These are phyloP conservation scores for Fusarium begoniae DNA, from an alignment of 2,329 filamentous ascomycete species.

Conservation along the genomic window DNA sequence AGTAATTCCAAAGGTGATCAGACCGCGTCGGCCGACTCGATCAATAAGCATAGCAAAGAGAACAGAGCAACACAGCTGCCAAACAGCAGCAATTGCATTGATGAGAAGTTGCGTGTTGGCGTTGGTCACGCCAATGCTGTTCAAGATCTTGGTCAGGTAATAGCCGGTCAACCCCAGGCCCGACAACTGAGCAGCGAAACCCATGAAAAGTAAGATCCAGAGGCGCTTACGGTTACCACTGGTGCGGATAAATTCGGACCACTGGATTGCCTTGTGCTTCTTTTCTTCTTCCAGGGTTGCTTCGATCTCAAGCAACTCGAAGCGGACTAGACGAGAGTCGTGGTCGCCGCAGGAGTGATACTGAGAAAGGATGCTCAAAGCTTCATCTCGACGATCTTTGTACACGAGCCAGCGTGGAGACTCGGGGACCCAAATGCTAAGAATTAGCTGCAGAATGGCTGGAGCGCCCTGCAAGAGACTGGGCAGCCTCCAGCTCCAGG, in stretches of 20 bases:
- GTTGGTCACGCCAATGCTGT: background rate
- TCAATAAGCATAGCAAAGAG: background rate
- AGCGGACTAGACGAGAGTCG: background rate
- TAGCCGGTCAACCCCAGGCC: background rate
- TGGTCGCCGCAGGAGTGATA: background rate
- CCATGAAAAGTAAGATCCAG: background rate
- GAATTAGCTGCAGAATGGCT: background rate
- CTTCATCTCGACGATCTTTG: background rate
- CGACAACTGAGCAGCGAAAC: background rate
- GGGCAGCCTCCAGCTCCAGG: background rate
- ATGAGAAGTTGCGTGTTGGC: background rate
- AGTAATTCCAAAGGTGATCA: background rate
- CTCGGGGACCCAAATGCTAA: background rate
- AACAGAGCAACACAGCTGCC: background rate
- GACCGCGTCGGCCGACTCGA: background rate
- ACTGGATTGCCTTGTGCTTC: background rate
- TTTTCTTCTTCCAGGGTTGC: background rate
- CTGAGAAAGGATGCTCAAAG: background rate
- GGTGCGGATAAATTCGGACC: background rate
- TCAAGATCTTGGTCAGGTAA: background rate
- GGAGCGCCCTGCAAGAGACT: background rate
- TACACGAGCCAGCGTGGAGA: background rate
- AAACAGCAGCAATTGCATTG: background rate
- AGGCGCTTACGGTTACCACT: background rate
- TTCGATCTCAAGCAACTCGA: background rate